These are phyloP conservation scores for Calonectria pauciramosa DNA, from an alignment of 2,329 filamentous ascomycete species.

Conservation along the genomic window DNA sequence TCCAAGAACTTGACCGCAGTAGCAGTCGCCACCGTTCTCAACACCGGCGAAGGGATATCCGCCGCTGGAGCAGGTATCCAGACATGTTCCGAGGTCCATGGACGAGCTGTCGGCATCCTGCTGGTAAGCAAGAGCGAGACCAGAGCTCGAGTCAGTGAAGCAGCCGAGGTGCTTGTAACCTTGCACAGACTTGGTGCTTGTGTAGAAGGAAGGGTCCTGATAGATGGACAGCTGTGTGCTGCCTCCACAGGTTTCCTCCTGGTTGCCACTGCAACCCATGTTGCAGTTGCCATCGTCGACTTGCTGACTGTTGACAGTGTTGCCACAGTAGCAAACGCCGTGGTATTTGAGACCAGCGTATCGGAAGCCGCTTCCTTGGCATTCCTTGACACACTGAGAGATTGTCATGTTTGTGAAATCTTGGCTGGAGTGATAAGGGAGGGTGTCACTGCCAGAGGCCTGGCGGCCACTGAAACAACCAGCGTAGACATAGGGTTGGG, in stretches of 20 bases:
- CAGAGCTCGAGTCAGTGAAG: conserved; percentile 62
- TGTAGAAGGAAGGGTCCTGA: conserved; percentile 63
- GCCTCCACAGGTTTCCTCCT: conserved; percentile 61
- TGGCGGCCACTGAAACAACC: conserved; percentile 59
- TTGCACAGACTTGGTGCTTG: conserved; percentile 60
- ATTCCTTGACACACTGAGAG: conserved; percentile 62
- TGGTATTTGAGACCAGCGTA: conserved; percentile 67
- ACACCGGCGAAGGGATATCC: conserved; percentile 64
- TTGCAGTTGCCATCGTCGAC: conserved; percentile 68
- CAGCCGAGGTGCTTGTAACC: conserved; percentile 74
- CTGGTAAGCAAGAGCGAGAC: conserved; percentile 61
- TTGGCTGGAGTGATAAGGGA: conserved; percentile 58
- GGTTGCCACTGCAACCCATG: conserved; percentile 66
- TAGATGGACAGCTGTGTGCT: conserved; percentile 62
- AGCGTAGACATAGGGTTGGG: conserved; percentile 62
- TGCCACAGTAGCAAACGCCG: conserved; percentile 66
- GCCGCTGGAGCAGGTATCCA: conserved; percentile 57
- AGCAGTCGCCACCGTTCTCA: conserved; percentile 64
- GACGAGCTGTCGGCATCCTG: conserved; percentile 52
- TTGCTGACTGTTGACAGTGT: conserved; percentile 65
- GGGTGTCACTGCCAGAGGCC: conserved; percentile 51
- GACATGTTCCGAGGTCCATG: conserved; percentile 59
- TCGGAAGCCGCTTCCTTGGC: conserved; percentile 66
- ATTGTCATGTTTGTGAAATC: conserved; percentile 59
- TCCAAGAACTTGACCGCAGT: conserved; percentile 67